Conservation (phyloP, 768 basidiomycete genomes). For the Pleurotus djamor region DNA sequence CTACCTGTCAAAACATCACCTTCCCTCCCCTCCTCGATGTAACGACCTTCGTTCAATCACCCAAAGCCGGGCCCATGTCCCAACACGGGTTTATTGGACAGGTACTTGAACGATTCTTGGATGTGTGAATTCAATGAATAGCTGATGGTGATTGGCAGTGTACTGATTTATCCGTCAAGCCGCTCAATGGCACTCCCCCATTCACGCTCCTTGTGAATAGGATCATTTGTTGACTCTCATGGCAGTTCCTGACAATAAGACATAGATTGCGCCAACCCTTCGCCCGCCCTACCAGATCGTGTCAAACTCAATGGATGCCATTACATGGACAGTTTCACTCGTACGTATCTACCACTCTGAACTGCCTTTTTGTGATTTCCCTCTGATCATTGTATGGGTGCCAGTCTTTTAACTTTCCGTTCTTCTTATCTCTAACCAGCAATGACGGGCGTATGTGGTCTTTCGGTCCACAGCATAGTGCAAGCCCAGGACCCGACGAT, state of each 20-base stretch:
- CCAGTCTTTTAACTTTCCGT: constrained; percentile 49
- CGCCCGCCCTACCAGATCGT: constrained; percentile 63
- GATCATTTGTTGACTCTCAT: background rate
- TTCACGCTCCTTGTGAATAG: constrained; percentile 52
- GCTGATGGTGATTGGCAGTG: constrained; percentile 33
- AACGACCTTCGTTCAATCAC: constrained; percentile 43
- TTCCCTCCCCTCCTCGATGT: constrained; percentile 26
- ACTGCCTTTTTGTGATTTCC: background rate
- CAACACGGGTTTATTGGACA: constrained; percentile 60
- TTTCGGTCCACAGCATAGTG: constrained; percentile 57
- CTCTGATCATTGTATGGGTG: background rate
- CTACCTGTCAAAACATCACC: constrained; percentile 52
- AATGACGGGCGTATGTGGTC: constrained; percentile 50
- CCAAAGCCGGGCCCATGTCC: constrained; percentile 47
- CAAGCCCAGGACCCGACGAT: constrained; percentile 32
- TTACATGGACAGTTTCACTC: constrained; percentile 59
- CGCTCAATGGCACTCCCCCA: constrained; percentile 58
- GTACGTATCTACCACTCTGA: constrained; percentile 6
- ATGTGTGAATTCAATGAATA: background rate
- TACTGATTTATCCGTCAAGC: constrained; percentile 50
- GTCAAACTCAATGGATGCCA: constrained; percentile 30
- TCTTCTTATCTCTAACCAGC: constrained; percentile 56
- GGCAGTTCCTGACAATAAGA: background rate
- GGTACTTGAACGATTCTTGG: constrained; percentile 23
- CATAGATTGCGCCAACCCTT: constrained; percentile 54